Evolutionary conservation across 768 basidiomycete genomes (phyloP).

Genomic region (Macrolepiota fuliginosa): DNA sequence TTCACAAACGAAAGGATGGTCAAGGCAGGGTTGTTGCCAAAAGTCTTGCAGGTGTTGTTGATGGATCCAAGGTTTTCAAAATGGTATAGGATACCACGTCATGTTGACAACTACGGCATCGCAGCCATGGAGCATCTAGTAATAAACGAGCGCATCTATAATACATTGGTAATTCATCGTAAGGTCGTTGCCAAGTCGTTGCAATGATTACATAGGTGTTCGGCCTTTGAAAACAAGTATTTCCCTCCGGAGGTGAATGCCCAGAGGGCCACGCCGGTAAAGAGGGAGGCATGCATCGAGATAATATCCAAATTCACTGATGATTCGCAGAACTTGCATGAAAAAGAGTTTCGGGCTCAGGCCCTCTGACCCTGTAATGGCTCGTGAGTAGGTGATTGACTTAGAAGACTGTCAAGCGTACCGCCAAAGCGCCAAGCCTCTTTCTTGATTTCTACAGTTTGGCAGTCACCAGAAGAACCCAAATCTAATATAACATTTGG

Average conservation of each 20-base stretch:
- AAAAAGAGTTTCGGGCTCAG: constrained; percentile 54
- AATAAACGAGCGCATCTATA: background rate
- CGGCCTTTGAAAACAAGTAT: constrained; percentile 62
- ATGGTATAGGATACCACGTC: constrained; percentile 25
- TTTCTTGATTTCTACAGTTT: constrained; percentile 54
- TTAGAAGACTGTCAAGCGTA: constrained; percentile 12
- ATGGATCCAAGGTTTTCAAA: constrained; percentile 68
- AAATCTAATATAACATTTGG: constrained; percentile 34
- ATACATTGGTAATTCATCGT: background rate
- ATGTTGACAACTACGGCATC: background rate
- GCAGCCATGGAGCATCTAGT: background rate
- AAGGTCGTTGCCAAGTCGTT: background rate
- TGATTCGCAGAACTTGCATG: constrained; percentile 60
- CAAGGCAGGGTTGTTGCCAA: constrained; percentile 64
- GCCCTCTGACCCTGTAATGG: constrained; percentile 24
- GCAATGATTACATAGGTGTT: constrained; percentile 5
- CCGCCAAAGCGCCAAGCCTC: constrained; percentile 26
- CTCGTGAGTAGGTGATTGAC: background rate
- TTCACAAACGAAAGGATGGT: constrained; percentile 56
- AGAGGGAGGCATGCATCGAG: constrained; percentile 70
- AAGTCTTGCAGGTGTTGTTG: constrained; percentile 60
- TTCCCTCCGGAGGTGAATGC: constrained; percentile 48
- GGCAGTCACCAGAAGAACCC: constrained; percentile 46
- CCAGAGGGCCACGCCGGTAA: constrained; percentile 41
- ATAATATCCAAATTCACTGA: constrained; percentile 54